phyloP scores from a whole-genome alignment of 805 yeast species.

The Sugiyamaella americana region DNA sequence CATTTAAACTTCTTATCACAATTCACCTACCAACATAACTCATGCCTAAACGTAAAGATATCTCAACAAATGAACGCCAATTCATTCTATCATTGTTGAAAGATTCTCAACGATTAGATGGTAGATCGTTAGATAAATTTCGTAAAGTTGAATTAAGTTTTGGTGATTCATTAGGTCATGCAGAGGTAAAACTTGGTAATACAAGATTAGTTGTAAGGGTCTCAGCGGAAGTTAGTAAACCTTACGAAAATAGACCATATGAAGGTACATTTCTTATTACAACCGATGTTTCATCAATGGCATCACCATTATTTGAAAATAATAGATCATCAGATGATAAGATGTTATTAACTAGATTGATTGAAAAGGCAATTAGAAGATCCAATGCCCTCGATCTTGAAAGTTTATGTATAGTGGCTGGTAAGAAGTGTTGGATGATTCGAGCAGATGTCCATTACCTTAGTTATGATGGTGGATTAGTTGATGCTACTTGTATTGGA shows the following conservation, averaged over 20 bases:
- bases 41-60: conserved; percentile 61
- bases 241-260: conserved; percentile 86
- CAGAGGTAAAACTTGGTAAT: conserved; percentile 68
- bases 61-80: conserved; percentile 56
- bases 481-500: conserved; percentile 86
- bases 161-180: conserved; percentile 66
- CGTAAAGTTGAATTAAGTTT: conserved; percentile 60
- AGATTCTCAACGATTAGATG: conserved; percentile 58
- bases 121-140: conserved; percentile 56
- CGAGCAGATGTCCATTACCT: conserved; percentile 86
- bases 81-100: conserved; percentile 56
- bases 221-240: conserved; percentile 68
- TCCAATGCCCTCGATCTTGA: conserved; percentile 90
- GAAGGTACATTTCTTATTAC: conserved; percentile 83
- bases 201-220: conserved; percentile 69
- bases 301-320: conserved; percentile 76
- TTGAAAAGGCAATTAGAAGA: conserved; percentile 87
- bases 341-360: conserved; percentile 67
- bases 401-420: conserved; percentile 83
- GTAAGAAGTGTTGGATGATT: conserved; percentile 83
- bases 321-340: conserved; percentile 73
- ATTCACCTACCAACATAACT: too few relatives aligned
- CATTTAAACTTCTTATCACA: too few relatives aligned
- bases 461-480: conserved; percentile 87
- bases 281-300: conserved; percentile 87